phyloP scores from a whole-genome alignment of 306 rosid species.

The Glycine soja region DNA sequence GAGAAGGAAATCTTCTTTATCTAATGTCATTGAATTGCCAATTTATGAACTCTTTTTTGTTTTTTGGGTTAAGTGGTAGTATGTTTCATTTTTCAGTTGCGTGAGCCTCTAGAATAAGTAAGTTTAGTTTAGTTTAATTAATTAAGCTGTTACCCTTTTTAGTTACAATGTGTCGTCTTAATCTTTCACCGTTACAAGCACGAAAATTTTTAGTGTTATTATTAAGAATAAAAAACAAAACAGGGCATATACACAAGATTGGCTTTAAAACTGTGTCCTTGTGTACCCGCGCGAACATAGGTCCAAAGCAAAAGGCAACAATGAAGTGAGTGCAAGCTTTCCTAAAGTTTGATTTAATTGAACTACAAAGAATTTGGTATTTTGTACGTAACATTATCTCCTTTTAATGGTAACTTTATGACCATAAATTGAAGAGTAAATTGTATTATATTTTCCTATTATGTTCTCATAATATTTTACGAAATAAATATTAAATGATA shows the following conservation, averaged over 20 bases:
- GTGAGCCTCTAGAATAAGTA: slow-evolving; percentile 15
- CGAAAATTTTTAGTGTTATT: slow-evolving; percentile 7
- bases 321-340: slow-evolving; percentile 1
- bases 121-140: neutral
- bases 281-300: neutral
- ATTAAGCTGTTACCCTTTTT: neutral
- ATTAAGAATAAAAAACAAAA: slow-evolving; percentile 33
- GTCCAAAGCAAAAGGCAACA: slow-evolving; percentile 21
- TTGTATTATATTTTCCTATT: neutral
- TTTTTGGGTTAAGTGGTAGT: neutral
- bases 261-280: slow-evolving; percentile 30
- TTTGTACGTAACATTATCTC: neutral
- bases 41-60: neutral
- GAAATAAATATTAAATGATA: neutral
- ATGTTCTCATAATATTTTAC: neutral
- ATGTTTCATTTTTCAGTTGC: neutral
- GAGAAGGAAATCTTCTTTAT: neutral
- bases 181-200: slow-evolving; percentile 32
- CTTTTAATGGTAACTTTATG: neutral
- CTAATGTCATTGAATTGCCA: neutral
- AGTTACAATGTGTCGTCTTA: neutral
- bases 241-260: neutral
- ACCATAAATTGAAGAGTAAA: neutral
- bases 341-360: neutral
- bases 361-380: neutral